A percentile compares a stretch with the other conserved stretches of the same genome.
Conservation (phyloP, 306 rosid genomes). For the Styphnolobium japonicum region DNA sequence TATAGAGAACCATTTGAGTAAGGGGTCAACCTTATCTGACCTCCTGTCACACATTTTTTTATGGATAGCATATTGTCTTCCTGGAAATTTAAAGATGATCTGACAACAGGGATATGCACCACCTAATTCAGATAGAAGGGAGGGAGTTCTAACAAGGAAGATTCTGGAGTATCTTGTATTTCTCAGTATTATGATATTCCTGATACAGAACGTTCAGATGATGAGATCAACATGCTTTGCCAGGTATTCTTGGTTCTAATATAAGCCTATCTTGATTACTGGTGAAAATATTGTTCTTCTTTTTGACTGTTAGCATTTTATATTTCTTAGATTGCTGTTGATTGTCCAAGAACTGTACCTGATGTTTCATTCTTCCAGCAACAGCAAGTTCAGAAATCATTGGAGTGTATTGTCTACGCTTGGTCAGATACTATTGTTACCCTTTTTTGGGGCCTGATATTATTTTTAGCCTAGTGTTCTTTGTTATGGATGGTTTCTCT, state of each 20-base stretch:
- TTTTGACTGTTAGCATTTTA: slow-evolving; percentile 20
- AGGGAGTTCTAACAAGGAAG: slow-evolving; percentile 80
- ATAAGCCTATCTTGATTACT: not conserved
- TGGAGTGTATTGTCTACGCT: slow-evolving; percentile 86
- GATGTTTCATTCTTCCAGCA: slow-evolving; percentile 85
- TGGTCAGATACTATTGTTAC: slow-evolving; percentile 48
- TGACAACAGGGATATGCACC: slow-evolving; percentile 99
- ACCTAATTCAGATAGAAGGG: slow-evolving; percentile 95
- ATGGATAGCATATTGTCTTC: slow-evolving; percentile 18
- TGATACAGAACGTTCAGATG: slow-evolving; percentile 78
- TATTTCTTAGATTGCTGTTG: slow-evolving; percentile 66
- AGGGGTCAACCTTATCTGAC: slow-evolving; percentile 20
- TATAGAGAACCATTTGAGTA: not conserved
- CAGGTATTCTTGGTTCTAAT: slow-evolving; percentile 50
- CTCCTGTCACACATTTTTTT: not conserved
- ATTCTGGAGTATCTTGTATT: slow-evolving; percentile 79
- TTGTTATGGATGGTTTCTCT: not conserved
- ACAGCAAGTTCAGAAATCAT: slow-evolving; percentile 79
- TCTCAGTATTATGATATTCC: slow-evolving; percentile 78
- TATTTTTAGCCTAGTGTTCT: slow-evolving; percentile 10
- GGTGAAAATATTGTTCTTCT: not conserved
- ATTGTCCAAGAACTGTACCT: slow-evolving; percentile 95
- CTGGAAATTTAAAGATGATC: slow-evolving; percentile 69
- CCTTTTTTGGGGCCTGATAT: slow-evolving; percentile 40
- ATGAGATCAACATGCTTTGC: slow-evolving; percentile 86